These are phyloP conservation scores for Claviceps arundinis DNA, from an alignment of 2,329 filamentous ascomycete species.

Conservation along the genomic window DNA sequence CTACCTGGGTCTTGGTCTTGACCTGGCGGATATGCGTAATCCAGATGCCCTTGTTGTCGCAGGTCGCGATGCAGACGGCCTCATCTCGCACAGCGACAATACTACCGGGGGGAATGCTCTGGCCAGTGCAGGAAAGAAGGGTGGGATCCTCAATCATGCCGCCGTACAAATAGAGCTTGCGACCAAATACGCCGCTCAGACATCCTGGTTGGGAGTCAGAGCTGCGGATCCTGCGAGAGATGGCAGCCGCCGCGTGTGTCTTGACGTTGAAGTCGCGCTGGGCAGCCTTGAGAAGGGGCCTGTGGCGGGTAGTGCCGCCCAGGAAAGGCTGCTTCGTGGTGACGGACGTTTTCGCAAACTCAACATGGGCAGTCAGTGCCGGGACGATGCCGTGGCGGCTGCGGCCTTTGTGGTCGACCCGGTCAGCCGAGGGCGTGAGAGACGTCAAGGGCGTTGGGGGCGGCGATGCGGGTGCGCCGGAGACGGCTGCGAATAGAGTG, in stretches of 20 bases:
- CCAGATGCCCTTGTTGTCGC: slow-evolving; percentile 27
- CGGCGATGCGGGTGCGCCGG: slow-evolving; percentile 3
- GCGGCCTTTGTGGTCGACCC: not conserved
- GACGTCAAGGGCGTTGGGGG: slow-evolving; percentile 5
- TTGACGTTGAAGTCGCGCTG: slow-evolving; percentile 23
- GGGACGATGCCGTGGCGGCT: slow-evolving; percentile 9
- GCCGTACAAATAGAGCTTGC: slow-evolving; percentile 25
- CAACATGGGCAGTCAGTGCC: slow-evolving; percentile 12
- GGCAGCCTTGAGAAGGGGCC: slow-evolving; percentile 25
- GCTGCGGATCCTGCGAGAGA: slow-evolving; percentile 28
- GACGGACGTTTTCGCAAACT: slow-evolving; percentile 19
- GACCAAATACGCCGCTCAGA: slow-evolving; percentile 22
- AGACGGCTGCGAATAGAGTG: not conserved
- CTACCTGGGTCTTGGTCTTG: slow-evolving; percentile 22
- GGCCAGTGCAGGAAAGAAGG: not conserved
- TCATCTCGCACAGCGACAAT: slow-evolving; percentile 24
- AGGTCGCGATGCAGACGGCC: slow-evolving; percentile 23
- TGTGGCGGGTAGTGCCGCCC: slow-evolving; percentile 22
- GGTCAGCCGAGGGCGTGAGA: not conserved
- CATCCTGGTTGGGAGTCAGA: slow-evolving; percentile 29
- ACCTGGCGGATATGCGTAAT: slow-evolving; percentile 26
- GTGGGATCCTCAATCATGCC: slow-evolving; percentile 23
- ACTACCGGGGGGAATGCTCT: slow-evolving; percentile 9
- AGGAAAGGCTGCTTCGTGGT: slow-evolving; percentile 21
- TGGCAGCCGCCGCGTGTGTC: slow-evolving; percentile 20